Percentiles rank a stretch among this genome's conserved stretches.
Evolutionary conservation across 108 stramenopile species (phyloP).

Genomic region (Asterionellopsis glacialis): DNA sequence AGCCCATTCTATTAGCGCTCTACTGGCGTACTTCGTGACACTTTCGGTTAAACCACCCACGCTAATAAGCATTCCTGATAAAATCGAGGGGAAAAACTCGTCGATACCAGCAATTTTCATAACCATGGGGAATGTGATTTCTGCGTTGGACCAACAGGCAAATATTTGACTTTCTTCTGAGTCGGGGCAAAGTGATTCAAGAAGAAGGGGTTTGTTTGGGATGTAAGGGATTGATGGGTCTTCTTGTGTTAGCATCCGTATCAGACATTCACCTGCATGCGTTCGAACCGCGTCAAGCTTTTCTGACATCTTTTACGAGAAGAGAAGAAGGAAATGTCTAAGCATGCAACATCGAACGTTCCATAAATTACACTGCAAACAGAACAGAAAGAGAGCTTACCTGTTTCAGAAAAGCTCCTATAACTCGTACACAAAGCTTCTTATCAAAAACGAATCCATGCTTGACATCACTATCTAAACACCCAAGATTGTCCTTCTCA

Average conservation of each 20-base stretch:
- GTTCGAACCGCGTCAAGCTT: slow-evolving; percentile 88
- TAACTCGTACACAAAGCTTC: slow-evolving; percentile 32
- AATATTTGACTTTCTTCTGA: not conserved
- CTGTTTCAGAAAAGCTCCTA: slow-evolving; percentile 80
- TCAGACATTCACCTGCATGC: slow-evolving; percentile 76
- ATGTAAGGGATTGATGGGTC: slow-evolving; percentile 43
- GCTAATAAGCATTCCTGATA: slow-evolving; percentile 86
- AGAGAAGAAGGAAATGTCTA: too few relatives aligned
- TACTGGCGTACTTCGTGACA: slow-evolving; percentile 71
- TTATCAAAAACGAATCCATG: slow-evolving; percentile 16
- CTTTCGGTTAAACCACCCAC: slow-evolving; percentile 93
- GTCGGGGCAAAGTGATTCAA: slow-evolving; percentile 3
- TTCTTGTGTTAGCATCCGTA: slow-evolving; percentile 36
- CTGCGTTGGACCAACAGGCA: slow-evolving; percentile 23
- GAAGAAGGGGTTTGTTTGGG: slow-evolving; percentile 4
- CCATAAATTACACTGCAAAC: too few relatives aligned
- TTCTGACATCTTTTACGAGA: slow-evolving; percentile 71
- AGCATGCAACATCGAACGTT: too few relatives aligned
- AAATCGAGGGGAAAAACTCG: slow-evolving; percentile 55
- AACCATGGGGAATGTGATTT: slow-evolving; percentile 36
- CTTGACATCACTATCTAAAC: not conserved
- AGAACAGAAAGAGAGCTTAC: too few relatives aligned
- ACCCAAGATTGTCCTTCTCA: not conserved
- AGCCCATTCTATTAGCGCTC: slow-evolving; percentile 71
- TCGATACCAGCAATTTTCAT: slow-evolving; percentile 68